Base-by-base conservation (phyloP, 176 grass and related monocot genomes). In the Raddia guianensis region DNA sequence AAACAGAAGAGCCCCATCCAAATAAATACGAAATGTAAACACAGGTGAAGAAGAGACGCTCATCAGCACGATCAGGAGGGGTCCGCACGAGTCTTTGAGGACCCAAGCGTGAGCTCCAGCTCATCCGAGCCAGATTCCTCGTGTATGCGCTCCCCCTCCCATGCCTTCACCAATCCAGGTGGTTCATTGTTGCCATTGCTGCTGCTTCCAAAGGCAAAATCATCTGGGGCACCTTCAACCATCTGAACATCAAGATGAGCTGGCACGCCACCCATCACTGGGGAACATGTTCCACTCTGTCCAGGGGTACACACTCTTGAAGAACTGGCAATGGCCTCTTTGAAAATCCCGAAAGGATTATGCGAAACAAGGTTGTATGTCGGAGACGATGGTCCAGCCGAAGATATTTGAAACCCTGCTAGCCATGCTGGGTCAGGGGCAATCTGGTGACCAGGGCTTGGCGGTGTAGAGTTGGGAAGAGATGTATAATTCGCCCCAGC, bases 61-160 rank as follows among this genome's bases (percentile, higher is more conserved):
- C 69, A 50, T 56, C 2, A 66, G 32, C 43, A 72, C 40, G 4
- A 85, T 89, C 83, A 89, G 72, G 83, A 89, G 3, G 58, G 78
- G 46, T 89, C 87, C 0, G 77, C 87, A 44, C 87, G 90, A 72
- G 80, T 91, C 64, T 63, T 89, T 10, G 95, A 94, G 49, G 68
- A 91, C 50, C 95, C 95, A 72, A 98, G 95, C 27, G 95, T 98
- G 78, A 98, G 95, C 74, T 98, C 95, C 19, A 98, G 85, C 46
- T 98, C 92, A 8, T 98, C 95, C 0, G 95, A 94, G 32, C 49
- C 90, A 20, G 72, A 94, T 16, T 92, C 95, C 61, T 98, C 95
- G 14, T 98, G 95, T 77, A 98, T 98, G 76, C 86, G 80, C 72
- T 98, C 95, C 52, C 95, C 95, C 59, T 98, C 95, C 95, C 95